Evolutionary conservation across 2,329 filamentous ascomycete species (phyloP), one percentile per base, ranked within the genome.

Genomic region (Capronia epimyces): DNA sequence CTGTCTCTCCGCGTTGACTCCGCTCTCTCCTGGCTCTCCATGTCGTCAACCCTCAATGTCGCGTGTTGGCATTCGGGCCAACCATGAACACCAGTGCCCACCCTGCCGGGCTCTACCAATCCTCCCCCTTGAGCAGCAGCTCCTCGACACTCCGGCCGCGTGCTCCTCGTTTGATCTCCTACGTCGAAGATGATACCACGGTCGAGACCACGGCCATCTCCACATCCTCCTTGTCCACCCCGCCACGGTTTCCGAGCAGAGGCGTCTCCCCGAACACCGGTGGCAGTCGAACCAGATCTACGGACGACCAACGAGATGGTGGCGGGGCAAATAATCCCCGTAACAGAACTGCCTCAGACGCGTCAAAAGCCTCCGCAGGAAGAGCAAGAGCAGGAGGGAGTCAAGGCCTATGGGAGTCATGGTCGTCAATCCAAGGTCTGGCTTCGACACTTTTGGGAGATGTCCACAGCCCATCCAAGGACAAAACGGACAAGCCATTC

Each of bases 371-470:
- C 3, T n/a, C 46, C 22, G 15, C 36, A 25, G 46, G 43, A 45
- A 43, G 44, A 8, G 15, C 15, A 45, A 43, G 45, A n/a, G 12
- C 12, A n/a, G 31, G 31, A n/a, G 31, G 31, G n/a, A 15, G 12
- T 16, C 43, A 50, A 50, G 54, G 41, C 66, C 69, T 58, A 46
- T 64, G 73, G 57, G 72, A 73, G 50, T 68, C 69, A 21, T 76
- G 73, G 73, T 71, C 72, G n/a, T 75, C 72, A 13, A 61, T 75
- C 41, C 71, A 74, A 58, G 71, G 66, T 31, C 57, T 75, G 37
- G 72, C 73, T n/a, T 75, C 73, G 2, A 71, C 70, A n/a, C 64
- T 75, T 22, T 49, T 75, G 34, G 71, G 72, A n/a, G 70, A 73
- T 52, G 60, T 58, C 24, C 60, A 64, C 31, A 58, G 60, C 21